These are phyloP conservation scores for Phlebiopsis gigantea DNA, from an alignment of 768 basidiomycete genomes.

Conservation along the genomic window DNA sequence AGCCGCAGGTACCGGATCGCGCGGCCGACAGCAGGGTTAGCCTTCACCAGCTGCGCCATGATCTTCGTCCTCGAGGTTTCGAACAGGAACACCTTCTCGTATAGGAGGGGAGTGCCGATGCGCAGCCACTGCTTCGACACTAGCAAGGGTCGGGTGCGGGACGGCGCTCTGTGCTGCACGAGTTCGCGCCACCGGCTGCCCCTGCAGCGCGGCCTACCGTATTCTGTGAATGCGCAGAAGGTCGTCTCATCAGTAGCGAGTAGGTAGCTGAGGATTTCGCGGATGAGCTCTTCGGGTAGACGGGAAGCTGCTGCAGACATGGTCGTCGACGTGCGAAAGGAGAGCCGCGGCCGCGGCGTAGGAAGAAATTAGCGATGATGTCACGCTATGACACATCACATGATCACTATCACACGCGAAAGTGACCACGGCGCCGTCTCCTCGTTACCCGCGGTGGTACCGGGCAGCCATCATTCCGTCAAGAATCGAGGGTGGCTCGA, in stretches of 20 bases:
- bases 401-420: no score
- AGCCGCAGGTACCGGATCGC: not conserved
- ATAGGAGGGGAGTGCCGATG: conserved; percentile 3
- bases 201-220: no score
- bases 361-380: no score
- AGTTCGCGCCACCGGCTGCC: not conserved
- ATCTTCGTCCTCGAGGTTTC: not conserved
- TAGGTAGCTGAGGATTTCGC: not conserved
- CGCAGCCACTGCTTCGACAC: conserved; percentile 9
- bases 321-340: no score
- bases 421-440: no score
- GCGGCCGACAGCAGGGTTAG: not conserved
- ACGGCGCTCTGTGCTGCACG: not conserved
- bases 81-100: not conserved
- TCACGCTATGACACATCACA: no score
- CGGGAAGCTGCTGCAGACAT: no score
- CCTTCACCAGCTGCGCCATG: not conserved
- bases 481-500: no score
- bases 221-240: not conserved
- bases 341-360: no score
- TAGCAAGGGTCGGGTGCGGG: no score
- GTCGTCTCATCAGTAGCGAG: not conserved
- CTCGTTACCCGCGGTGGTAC: no score
- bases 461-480: no score
- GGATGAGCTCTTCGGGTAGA: conserved; percentile 11